A percentile compares a stretch with the other conserved stretches of the same genome.
These are phyloP conservation scores for Sanghuangporus weigelae DNA, from an alignment of 1,284 basidiomycete genomes.

Conservation along the genomic window DNA sequence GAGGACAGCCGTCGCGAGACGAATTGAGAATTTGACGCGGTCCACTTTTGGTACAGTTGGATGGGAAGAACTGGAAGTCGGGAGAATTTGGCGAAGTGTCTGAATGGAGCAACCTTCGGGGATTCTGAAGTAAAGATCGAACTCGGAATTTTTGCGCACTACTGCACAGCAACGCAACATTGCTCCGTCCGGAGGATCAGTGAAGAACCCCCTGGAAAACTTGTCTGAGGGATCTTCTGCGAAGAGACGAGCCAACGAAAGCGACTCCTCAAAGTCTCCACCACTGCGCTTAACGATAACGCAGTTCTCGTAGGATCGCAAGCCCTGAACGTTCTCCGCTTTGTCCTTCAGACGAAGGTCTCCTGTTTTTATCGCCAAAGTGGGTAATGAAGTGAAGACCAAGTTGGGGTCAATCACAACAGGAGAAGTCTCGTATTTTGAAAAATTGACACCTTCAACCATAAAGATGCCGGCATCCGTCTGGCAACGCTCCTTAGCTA, in stretches of 20 bases:
- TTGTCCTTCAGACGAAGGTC: background rate
- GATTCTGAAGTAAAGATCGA: background rate
- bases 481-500: background rate
- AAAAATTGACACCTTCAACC: background rate
- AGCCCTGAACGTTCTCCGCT: background rate
- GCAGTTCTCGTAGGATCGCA: background rate
- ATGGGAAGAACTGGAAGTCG: background rate
- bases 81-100: background rate
- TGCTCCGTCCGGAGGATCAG: background rate
- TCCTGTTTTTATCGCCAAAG: background rate
- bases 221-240: background rate
- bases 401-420: background rate
- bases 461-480: background rate
- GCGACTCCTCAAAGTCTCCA: background rate
- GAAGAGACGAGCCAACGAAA: background rate
- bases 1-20: slow-evolving; percentile 2
- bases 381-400: background rate
- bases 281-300: background rate
- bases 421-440: background rate
- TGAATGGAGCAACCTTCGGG: background rate
- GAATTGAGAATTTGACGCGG: slow-evolving; percentile 5
- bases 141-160: background rate
- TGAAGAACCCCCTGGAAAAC: background rate
- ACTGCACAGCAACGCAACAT: background rate
- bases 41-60: background rate